Conservation (phyloP, 2,329 filamentous ascomycete species). For the Stachybotrys chartarum region DNA sequence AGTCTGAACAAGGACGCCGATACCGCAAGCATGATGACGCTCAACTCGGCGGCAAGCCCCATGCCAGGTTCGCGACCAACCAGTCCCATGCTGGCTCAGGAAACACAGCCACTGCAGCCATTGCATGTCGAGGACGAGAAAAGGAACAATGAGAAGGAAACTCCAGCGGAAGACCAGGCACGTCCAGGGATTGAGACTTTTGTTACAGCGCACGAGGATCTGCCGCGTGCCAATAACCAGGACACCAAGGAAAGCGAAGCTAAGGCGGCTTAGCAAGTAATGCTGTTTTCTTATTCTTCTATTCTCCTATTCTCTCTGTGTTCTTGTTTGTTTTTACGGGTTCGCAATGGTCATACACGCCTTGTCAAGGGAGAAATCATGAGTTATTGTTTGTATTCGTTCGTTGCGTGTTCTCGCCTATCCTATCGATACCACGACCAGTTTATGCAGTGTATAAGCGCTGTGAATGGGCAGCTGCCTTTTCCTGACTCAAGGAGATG, state of each 20-base stretch:
- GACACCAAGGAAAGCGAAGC: background rate
- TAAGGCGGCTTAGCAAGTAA: background rate
- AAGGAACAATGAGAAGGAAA: slow-evolving; percentile 4
- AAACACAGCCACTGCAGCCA: background rate
- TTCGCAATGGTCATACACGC: no score
- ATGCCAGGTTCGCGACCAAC: slow-evolving; percentile 23
- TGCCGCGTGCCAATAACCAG: slow-evolving; percentile 21
- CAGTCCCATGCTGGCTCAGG: slow-evolving; percentile 12
- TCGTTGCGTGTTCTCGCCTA: background rate
- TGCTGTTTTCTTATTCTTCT: no score
- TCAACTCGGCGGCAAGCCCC: slow-evolving; percentile 36
- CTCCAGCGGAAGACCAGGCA: slow-evolving; percentile 4
- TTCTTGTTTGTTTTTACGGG: no score
- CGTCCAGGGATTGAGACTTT: slow-evolving; percentile 46
- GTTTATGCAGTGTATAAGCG: background rate
- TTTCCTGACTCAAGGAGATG: background rate
- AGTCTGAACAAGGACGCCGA: slow-evolving; percentile 56
- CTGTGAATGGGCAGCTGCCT: background rate
- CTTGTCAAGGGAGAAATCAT: background rate
- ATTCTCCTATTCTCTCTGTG: no score
- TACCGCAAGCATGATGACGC: slow-evolving; percentile 64
- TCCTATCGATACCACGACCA: background rate
- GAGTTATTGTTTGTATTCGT: background rate
- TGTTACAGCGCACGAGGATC: slow-evolving; percentile 42
- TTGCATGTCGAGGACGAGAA: background rate